phyloP scores from a whole-genome alignment of 2,329 filamentous ascomycete genomes.

The Fusarium piperis region DNA sequence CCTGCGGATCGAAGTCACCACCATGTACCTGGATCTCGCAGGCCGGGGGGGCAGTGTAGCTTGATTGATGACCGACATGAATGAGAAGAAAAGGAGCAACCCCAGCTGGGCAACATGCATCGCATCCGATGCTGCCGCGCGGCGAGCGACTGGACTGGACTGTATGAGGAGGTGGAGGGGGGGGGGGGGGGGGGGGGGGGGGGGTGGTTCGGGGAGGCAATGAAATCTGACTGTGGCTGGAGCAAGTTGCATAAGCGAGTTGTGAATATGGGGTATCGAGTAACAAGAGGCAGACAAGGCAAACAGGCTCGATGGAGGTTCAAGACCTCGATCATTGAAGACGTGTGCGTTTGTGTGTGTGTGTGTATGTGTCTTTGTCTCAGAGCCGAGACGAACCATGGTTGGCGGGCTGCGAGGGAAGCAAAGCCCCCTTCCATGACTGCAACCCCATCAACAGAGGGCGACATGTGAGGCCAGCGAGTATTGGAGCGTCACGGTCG shows the following conservation, averaged over 20 bases:
- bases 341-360: neutral
- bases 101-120: slow-evolving; percentile 14
- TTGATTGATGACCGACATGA: slow-evolving; percentile 21
- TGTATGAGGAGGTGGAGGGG: neutral
- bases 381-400: neutral
- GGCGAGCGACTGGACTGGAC: neutral
- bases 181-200: no score
- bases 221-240: neutral
- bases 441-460: slow-evolving; percentile 6
- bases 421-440: neutral
- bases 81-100: neutral
- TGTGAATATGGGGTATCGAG: neutral
- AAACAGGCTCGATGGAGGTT: neutral
- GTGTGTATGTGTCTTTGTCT: neutral
- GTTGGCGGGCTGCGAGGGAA: neutral
- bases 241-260: slow-evolving; percentile 1
- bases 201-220: neutral
- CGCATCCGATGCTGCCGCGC: slow-evolving; percentile 18
- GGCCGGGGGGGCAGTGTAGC: neutral
- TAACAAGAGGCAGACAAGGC: neutral
- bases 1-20: slow-evolving; percentile 26
- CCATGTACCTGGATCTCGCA: slow-evolving; percentile 29
- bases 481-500: neutral
- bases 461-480: neutral
- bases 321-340: neutral